phyloP scores from a whole-genome alignment of 2,329 filamentous ascomycete species.

The Colletotrichum tamarilloi region DNA sequence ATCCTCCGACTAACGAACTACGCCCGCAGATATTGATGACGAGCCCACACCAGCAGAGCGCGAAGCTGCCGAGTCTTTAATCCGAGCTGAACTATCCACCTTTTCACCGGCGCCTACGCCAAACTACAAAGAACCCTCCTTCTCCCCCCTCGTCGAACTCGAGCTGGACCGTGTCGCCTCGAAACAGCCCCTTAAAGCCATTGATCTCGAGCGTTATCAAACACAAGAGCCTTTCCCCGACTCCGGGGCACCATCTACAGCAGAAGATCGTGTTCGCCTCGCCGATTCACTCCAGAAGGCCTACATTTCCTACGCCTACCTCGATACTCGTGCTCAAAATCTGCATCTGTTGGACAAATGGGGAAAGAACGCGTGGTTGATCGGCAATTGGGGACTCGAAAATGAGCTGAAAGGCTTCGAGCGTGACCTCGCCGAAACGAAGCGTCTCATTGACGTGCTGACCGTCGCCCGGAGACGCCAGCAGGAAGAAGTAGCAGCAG shows the following conservation, averaged over 20 bases:
- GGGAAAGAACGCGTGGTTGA: slow-evolving; percentile 92
- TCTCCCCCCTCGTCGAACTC: slow-evolving; percentile 73
- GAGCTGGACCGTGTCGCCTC: slow-evolving; percentile 76
- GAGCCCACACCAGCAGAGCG: slow-evolving; percentile 74
- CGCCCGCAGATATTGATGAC: slow-evolving; percentile 79
- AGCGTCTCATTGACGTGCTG: slow-evolving; percentile 77
- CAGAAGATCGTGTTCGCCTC: slow-evolving; percentile 67
- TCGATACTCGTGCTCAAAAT: slow-evolving; percentile 61
- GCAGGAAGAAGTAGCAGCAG: slow-evolving; percentile 78
- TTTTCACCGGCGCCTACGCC: slow-evolving; percentile 59
- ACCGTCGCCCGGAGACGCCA: slow-evolving; percentile 75
- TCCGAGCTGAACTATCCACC: slow-evolving; percentile 71
- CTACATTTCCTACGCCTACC: slow-evolving; percentile 63
- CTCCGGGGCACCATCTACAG: slow-evolving; percentile 29
- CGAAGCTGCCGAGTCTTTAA: slow-evolving; percentile 74
- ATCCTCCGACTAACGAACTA: slow-evolving; percentile 35
- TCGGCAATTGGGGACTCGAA: slow-evolving; percentile 85
- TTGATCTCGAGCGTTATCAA: slow-evolving; percentile 88
- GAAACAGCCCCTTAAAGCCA: slow-evolving; percentile 66
- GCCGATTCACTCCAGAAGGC: slow-evolving; percentile 69
- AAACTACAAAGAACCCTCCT: slow-evolving; percentile 64
- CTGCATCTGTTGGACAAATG: slow-evolving; percentile 81
- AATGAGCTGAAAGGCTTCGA: slow-evolving; percentile 76
- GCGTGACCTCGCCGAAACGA: slow-evolving; percentile 75
- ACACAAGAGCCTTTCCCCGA: slow-evolving; percentile 64